Base-by-base conservation (phyloP, 2,329 filamentous ascomycete genomes). In the Rutstroemia sp. region DNA sequence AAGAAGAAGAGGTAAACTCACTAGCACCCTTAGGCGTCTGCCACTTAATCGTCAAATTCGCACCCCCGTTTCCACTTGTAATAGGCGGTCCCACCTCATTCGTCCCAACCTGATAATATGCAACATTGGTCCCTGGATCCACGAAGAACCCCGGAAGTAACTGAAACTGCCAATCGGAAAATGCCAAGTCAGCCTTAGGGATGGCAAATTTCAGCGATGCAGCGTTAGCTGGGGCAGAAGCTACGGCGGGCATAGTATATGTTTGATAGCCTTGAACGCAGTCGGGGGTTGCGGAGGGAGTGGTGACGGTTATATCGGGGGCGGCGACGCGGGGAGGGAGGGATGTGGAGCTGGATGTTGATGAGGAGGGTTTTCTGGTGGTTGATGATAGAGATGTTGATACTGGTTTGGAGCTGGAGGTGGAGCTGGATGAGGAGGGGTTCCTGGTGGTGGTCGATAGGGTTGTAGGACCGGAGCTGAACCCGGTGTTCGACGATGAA, bases 251-350 rank as follows among this genome's bases (percentile, higher is more conserved):
- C 49, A 42, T 52, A 38, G 38, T 41, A 25, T 52, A 52, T 7
- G 49, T 52, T 41, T 52, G 49, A 23, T 16, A 52, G 49, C 49
- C 38, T 52, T 52, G 49, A 23, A 52, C 49, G 39, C 49, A 52
- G 19, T 37, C 12, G 18, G 49, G 49, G 16, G 30, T 52, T 16
- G 30, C 38, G 30, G 34, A 39, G 14, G 49, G 49, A n/a, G 49
- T 52, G 23, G 45, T 21, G 21, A 52, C 39, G 9, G 49, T 52
- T 21, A 42, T 52, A 9, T 52, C 49, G 14, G 49, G 49, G 8
- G 49, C 49, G 10, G 49, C 49, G 9, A 52, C 49, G 16, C 49
- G 45, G 45, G 45, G 45, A 23, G 45, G 45, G 6, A 47, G 25
- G 25, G 21, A 14, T 16, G 45, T 47, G 21, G 44, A 47, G 44